Base-by-base conservation (phyloP, 345 rosid genomes). In the Salix udensis region DNA sequence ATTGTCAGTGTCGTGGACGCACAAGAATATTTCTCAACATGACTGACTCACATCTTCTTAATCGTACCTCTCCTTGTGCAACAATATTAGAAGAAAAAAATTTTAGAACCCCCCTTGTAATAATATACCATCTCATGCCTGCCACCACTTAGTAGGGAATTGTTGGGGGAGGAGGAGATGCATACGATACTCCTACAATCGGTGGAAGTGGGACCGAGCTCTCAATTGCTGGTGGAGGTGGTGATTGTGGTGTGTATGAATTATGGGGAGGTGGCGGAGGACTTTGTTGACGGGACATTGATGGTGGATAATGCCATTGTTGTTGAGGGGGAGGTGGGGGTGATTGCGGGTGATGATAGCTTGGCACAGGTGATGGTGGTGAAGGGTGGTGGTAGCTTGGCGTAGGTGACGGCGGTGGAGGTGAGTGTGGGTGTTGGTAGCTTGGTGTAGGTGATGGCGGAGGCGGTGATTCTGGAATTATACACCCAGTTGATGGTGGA, bases 121-220 rank as follows among this genome's bases (percentile, higher is more conserved):
- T 46, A 14, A 14, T 46, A 14, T 44, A 44, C 2, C 48, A 13
- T 44, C 16, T 46, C 50, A 46, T 46, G 50, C 50, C 6, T 46
- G 55, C 21, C 55, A 50, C 44, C 30, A 7, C 24, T 52, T 80
- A 90, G 80, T 88, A 88, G 74, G 88, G 90, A 46, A 83, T 81
- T 66, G 79, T 75, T 8, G 92, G 86, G 19, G 94, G 89, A 19
- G 87, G 90, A 44, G 94, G 84, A 66, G 91, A 88, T 3, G 86
- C 89, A 71, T 88, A 88, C 64, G 89, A 83, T 65, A 90, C 88
- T 65, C 90, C 90, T 67, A 76, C 40, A 11, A 84, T 65, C 40
- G 96, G 96, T 70, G 93, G 91, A 28, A 85, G 88, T 53, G 88
- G 87, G 6, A 46, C 50, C 14, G 79, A 53, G 68, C 75, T 84